These are phyloP conservation scores for Lepiota brunneoincarnata DNA, from an alignment of 768 basidiomycete genomes.

Conservation along the genomic window DNA sequence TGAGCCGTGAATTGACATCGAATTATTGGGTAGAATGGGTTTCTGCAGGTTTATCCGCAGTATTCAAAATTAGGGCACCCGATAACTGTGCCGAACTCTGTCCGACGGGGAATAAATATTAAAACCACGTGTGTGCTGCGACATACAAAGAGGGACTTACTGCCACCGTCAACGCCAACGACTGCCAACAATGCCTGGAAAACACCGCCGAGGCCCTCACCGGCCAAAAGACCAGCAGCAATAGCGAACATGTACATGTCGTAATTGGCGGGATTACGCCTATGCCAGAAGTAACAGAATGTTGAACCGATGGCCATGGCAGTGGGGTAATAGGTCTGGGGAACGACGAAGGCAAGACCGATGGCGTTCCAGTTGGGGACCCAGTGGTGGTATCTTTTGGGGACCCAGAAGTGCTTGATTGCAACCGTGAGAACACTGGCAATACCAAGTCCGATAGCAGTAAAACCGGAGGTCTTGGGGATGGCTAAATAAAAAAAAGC, in stretches of 20 bases:
- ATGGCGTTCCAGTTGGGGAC: slow-evolving; percentile 58
- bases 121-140: not conserved
- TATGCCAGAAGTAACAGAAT: slow-evolving; percentile 48
- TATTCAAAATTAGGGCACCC: slow-evolving; percentile 52
- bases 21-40: not conserved
- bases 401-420: slow-evolving; percentile 43
- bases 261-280: slow-evolving; percentile 37
- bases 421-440: slow-evolving; percentile 41
- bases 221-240: slow-evolving; percentile 52
- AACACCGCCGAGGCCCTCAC: slow-evolving; percentile 62
- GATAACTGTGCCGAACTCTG: slow-evolving; percentile 47
- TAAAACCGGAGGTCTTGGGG: slow-evolving; percentile 53
- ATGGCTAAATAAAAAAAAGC: slow-evolving; percentile 32
- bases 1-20: not conserved
- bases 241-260: slow-evolving; percentile 62
- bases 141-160: slow-evolving; percentile 25
- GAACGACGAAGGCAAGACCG: slow-evolving; percentile 53
- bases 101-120: not conserved
- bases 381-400: slow-evolving; percentile 46
- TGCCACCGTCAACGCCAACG: slow-evolving; percentile 46
- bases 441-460: slow-evolving; percentile 52
- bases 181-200: slow-evolving; percentile 56
- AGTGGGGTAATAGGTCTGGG: slow-evolving; percentile 46
- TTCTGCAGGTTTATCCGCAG: slow-evolving; percentile 37
- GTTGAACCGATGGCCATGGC: slow-evolving; percentile 51